phyloP scores from a whole-genome alignment of 2,329 filamentous ascomycete species.

The Torrubiella hemipterigena region DNA sequence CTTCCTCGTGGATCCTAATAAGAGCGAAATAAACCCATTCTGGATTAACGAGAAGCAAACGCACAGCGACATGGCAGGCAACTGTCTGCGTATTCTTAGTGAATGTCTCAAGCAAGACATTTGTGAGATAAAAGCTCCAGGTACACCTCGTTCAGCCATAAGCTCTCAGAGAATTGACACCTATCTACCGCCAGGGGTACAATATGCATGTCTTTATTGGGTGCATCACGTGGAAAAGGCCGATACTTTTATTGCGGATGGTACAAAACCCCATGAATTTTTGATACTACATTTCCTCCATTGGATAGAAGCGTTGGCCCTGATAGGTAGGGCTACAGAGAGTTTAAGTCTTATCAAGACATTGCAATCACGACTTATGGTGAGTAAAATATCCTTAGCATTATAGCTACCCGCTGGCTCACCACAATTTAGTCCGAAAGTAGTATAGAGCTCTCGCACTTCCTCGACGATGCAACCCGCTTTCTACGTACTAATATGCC shows the following conservation, averaged over 20 bases:
- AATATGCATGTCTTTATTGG: conserved; percentile 30
- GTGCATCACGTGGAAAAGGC: conserved; percentile 15
- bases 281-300: neutral
- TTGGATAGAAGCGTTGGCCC: conserved; percentile 1
- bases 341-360: neutral
- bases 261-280: neutral
- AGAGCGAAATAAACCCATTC: conserved; percentile 15
- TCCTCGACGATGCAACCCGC: neutral
- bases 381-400: no score
- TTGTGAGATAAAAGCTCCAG: conserved; percentile 17
- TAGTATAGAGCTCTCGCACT: neutral
- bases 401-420: no score
- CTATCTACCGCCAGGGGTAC: conserved; percentile 16
- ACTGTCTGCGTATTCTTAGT: conserved; percentile 23
- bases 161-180: conserved; percentile 10
- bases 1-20: conserved; percentile 20
- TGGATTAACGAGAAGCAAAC: conserved; percentile 20
- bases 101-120: conserved; percentile 21
- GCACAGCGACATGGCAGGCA: conserved; percentile 16
- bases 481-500: neutral
- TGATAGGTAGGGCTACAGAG: neutral
- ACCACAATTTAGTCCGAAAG: no score
- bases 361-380: no score
- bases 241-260: no score
- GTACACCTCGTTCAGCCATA: conserved; percentile 12